phyloP scores from a whole-genome alignment of 2,329 filamentous ascomycete genomes.

The Colletotrichum sp. region DNA sequence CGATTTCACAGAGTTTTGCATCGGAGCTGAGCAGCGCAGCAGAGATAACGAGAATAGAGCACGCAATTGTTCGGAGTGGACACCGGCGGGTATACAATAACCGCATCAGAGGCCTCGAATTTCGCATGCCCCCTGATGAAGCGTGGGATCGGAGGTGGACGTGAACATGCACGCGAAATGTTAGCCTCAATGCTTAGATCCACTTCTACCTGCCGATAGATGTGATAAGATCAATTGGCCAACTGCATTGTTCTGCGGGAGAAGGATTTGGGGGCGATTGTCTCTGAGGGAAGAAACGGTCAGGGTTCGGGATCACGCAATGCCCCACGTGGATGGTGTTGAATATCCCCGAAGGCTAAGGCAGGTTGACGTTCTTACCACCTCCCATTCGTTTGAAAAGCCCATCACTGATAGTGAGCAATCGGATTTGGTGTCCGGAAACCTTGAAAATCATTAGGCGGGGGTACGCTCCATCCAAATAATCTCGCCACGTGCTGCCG shows the following conservation, averaged over 20 bases:
- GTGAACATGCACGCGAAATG: neutral
- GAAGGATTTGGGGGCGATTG: neutral
- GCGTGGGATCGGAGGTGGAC: conserved; percentile 5
- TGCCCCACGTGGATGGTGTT: conserved; percentile 14
- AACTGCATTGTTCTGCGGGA: neutral
- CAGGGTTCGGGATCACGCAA: conserved; percentile 3
- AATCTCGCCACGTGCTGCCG: neutral
- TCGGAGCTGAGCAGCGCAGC: too few species aligned
- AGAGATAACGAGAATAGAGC: neutral
- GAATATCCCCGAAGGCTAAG: neutral
- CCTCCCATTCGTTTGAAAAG: neutral
- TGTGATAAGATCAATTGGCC: neutral
- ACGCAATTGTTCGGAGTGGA: neutral
- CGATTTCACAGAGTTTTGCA: conserved; percentile 7
- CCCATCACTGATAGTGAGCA: neutral
- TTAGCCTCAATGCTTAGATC: neutral
- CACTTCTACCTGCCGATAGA: neutral
- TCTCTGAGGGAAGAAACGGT: neutral
- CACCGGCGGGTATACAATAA: neutral
- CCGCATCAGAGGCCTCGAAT: neutral
- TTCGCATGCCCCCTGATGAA: neutral
- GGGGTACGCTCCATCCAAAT: neutral
- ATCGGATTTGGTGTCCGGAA: neutral
- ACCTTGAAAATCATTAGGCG: neutral
- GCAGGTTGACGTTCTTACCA: neutral